Conservation (phyloP, 164 flowering plant species). For the Stephania yunnanensis region DNA sequence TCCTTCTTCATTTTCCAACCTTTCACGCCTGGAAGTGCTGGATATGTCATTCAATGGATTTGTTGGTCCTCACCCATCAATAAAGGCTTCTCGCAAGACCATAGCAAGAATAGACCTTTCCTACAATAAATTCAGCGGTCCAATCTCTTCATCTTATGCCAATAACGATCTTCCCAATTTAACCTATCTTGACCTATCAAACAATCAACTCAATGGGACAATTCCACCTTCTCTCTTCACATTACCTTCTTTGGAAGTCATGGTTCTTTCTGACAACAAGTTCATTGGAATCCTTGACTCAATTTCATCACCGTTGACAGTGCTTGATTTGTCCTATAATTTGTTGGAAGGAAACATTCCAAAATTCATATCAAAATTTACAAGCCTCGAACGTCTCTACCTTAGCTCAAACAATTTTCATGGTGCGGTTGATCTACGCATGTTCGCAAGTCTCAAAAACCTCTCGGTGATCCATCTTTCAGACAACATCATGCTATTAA, state of each 20-base stretch:
- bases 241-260: not conserved
- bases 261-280: not conserved
- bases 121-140: slow-evolving; percentile 25
- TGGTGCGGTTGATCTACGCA: not conserved
- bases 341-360: not conserved
- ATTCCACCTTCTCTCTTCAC: not conserved
- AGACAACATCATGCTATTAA: not conserved
- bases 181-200: too few relatives aligned
- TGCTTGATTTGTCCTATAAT: not conserved
- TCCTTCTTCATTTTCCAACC: too few relatives aligned
- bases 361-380: not conserved
- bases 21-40: too few relatives aligned
- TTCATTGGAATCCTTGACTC: not conserved
- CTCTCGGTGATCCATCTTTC: not conserved
- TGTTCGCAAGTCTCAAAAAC: not conserved
- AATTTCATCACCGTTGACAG: not conserved
- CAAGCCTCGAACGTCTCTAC: not conserved
- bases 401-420: not conserved
- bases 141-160: slow-evolving; percentile 12
- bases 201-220: not conserved
- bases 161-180: not conserved
- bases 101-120: too few relatives aligned
- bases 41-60: too few relatives aligned
- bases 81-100: too few relatives aligned
- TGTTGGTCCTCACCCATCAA: too few relatives aligned